Evolutionary conservation across 805 yeast species (phyloP), one percentile per base, ranked within the genome.

Genomic region (Cyberlindnera maclurae): DNA sequence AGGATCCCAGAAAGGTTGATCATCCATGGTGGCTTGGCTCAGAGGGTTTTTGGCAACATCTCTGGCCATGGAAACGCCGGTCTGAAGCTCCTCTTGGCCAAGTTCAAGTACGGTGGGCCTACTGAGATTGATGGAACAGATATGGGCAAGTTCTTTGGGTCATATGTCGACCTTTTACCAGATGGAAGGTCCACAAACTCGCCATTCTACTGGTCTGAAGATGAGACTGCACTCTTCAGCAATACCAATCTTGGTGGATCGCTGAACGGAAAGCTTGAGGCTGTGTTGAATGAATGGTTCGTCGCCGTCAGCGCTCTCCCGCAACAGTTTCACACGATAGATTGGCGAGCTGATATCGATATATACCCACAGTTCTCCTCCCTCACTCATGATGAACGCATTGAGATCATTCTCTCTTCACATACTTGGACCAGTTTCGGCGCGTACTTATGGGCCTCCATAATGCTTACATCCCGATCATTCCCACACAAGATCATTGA

Each of bases 381-480:
- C 1, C 29, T 51, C 5, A 5, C 40, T 1, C 37, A 47, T 27
- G 47, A 43, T 6, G 42, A 44, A 4, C 32, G 62, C 0, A 47
- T 55, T 24, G 40, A 53, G 1, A 29, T 45, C 1, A 37, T 52
- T 3, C 30, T 45, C 5, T 58, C 61, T 9, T 41, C 41, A 1
- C 11, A 15, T 1, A 62, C 68, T 31, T 83, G 88, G 88, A 71
- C 77, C 6, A 68, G 77, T 34, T 81, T 83, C 46, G 62, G 76
- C 1, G 78, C 79, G 5, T 88, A 79, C 52, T 54, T 82, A 4
- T 88, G 96, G 95, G 75, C 93, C 2, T 68, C 77, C 18, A 59
- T 76, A 24, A 79, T 87, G 12, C 68, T 84, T 45, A 72, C 82
- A 22, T 81, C 95, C 1, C 70, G 97, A 47, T 78, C 94, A 1